phyloP scores from a whole-genome alignment of 352 stramenopile genomes.

The Globisporangium irregulare region DNA sequence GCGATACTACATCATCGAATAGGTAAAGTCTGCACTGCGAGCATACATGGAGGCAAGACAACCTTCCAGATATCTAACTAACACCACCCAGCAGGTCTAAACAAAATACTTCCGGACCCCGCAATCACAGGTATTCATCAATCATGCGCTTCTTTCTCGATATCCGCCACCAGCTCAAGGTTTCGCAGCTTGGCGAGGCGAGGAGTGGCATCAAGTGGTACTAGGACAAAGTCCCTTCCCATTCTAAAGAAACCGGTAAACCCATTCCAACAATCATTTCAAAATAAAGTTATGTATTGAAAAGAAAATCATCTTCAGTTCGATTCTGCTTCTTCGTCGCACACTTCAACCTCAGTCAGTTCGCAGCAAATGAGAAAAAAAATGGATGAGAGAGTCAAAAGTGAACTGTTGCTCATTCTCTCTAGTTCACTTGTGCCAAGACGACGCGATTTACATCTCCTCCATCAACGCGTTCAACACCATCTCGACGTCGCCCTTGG shows the following conservation, averaged over 20 bases:
- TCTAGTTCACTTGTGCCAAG: neutral
- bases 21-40: too few species aligned
- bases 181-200: neutral
- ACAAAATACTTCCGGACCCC: too few species aligned
- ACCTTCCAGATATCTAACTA: too few species aligned
- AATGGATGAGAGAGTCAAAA: neutral
- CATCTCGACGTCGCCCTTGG: conserved; percentile 79
- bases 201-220: neutral
- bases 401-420: neutral
- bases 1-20: too few species aligned
- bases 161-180: neutral
- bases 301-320: conserved; percentile 10
- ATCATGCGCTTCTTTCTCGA: neutral
- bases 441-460: conserved; percentile 45
- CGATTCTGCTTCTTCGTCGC: conserved; percentile 3
- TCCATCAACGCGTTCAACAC: conserved; percentile 83
- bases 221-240: neutral
- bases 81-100: too few species aligned
- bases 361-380: conserved; percentile 4
- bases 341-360: neutral
- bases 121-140: too few species aligned
- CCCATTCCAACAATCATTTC: neutral
- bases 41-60: too few species aligned
- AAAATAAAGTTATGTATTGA: conserved; percentile 13
- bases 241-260: neutral